Base-by-base conservation (phyloP, 2,329 filamentous ascomycete species). In the Phoma sp. region DNA sequence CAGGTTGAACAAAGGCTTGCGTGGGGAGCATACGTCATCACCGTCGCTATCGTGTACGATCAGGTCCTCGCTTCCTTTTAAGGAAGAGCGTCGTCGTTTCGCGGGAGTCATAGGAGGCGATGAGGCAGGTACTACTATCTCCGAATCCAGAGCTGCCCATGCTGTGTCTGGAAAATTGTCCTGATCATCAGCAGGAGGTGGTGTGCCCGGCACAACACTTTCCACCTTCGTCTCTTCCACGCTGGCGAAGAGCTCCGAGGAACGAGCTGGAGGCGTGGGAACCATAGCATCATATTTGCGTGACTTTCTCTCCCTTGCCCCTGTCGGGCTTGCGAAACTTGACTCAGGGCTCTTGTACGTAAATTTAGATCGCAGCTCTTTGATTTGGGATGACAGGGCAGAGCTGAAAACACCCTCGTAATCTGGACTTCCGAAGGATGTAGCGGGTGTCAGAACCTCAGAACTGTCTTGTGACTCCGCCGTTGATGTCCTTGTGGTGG, bases 41-140 rank as follows among this genome's bases (percentile, higher is more conserved):
- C 65, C 72, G 32, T 76, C 75, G 60, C 79, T 81, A 38, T 79
- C 74, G 0, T 77, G 78, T 0, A 80, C 70, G 11, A 81, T 61
- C 14, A 80, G 52, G 44, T 81, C 79, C 57, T 81, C 79, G 55
- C 79, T 81, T 10, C 79, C 79, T 54, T 75, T 74, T 7, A 72
- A 42, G 2, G 64, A 59, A 11, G 62, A 62, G 25, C 59, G 53
- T 33, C 62, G 55, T 25, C 64, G 58, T 13, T 61, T 64, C 5
- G 52, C 45, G 25, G 66, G 58, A 9, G 66, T 59, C 8, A 65
- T 56, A 14, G 59, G 58, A 40, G 60, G 70, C 35, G 55, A 65
- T 30, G 67, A 71, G 7, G 69, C 64, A 33, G 71, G 68, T 13
- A 75, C 61, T 13, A 73, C 58, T 0, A 73, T 55, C 44, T 74